Conservation (phyloP, 345 rosid species). For the Melaleuca alternifolia region DNA sequence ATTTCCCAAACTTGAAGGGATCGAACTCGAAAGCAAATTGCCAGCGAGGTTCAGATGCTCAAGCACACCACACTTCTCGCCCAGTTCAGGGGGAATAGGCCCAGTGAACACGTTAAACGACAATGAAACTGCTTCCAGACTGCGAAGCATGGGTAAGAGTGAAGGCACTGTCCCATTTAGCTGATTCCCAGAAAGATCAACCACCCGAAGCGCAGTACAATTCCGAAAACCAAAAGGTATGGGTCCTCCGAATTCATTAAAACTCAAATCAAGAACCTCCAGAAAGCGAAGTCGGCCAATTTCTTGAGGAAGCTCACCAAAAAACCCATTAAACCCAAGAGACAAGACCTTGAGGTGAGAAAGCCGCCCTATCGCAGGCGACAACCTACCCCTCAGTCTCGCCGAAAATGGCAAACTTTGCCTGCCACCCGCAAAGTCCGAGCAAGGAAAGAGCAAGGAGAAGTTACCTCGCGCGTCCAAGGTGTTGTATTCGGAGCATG, state of each 20-base stretch:
- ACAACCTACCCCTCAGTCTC: slow-evolving; percentile 18
- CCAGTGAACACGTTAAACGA: slow-evolving; percentile 30
- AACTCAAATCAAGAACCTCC: slow-evolving; percentile 45
- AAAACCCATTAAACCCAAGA: slow-evolving; percentile 29
- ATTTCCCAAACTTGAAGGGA: slow-evolving; percentile 30
- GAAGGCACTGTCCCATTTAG: slow-evolving; percentile 27
- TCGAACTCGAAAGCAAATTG: slow-evolving; percentile 21
- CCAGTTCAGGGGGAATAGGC: slow-evolving; percentile 16
- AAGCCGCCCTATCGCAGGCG: slow-evolving; percentile 20
- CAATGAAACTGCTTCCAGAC: slow-evolving; percentile 16
- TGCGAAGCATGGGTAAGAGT: slow-evolving; percentile 2
- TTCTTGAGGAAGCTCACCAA: slow-evolving; percentile 27
- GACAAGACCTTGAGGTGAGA: slow-evolving; percentile 24
- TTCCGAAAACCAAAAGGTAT: slow-evolving; percentile 19
- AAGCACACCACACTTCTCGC: slow-evolving; percentile 21
- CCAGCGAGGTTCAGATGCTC: slow-evolving; percentile 31
- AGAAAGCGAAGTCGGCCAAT: slow-evolving; percentile 21
- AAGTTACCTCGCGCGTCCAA: slow-evolving; percentile 16
- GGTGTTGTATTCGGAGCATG: slow-evolving; percentile 7
- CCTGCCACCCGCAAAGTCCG: neutral
- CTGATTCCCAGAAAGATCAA: slow-evolving; percentile 32
- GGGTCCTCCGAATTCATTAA: slow-evolving; percentile 27
- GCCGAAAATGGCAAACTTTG: slow-evolving; percentile 4
- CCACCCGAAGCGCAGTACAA: slow-evolving; percentile 19
- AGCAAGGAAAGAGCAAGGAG: slow-evolving; percentile 23